These are phyloP conservation scores for Colletotrichum sp. DNA, from an alignment of 2,329 filamentous ascomycete genomes.

Conservation along the genomic window DNA sequence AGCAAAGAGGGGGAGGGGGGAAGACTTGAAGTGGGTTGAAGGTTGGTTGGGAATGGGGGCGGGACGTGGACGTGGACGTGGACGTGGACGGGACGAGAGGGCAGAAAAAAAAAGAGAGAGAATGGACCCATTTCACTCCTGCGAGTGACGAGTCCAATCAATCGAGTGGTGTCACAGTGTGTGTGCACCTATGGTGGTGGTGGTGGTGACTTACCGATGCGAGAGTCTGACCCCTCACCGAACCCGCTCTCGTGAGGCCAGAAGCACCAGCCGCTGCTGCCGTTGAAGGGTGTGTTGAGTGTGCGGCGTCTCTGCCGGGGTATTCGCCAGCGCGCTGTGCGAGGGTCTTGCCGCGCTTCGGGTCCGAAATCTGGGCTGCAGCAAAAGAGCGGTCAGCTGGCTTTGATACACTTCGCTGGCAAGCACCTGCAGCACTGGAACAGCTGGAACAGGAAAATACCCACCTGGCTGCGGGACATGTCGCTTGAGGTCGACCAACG, in stretches of 20 bases:
- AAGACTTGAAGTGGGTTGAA: background rate
- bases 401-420: background rate
- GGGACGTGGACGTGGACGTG: background rate
- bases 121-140: background rate
- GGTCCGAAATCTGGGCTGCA: constrained; percentile 52
- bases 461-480: constrained; percentile 50
- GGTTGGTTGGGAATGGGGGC: background rate
- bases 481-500: constrained; percentile 49
- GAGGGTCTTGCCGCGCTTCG: constrained; percentile 61
- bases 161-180: background rate
- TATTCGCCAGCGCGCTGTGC: constrained; percentile 60
- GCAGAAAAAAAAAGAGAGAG: background rate
- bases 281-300: background rate
- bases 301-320: constrained; percentile 39
- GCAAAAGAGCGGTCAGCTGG: constrained; percentile 10
- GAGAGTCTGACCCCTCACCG: constrained; percentile 1
- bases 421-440: background rate
- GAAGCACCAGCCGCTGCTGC: constrained; percentile 35
- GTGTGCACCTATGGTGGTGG: background rate
- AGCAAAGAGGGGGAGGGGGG: background rate
- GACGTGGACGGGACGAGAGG: background rate
- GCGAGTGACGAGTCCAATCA: background rate
- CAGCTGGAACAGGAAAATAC: constrained; percentile 20
- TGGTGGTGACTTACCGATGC: constrained; percentile 3
- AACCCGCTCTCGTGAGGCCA: constrained; percentile 21